These are phyloP conservation scores for Solanum etuberosum DNA, from an alignment of 257 asterid genomes.

Conservation along the genomic window DNA sequence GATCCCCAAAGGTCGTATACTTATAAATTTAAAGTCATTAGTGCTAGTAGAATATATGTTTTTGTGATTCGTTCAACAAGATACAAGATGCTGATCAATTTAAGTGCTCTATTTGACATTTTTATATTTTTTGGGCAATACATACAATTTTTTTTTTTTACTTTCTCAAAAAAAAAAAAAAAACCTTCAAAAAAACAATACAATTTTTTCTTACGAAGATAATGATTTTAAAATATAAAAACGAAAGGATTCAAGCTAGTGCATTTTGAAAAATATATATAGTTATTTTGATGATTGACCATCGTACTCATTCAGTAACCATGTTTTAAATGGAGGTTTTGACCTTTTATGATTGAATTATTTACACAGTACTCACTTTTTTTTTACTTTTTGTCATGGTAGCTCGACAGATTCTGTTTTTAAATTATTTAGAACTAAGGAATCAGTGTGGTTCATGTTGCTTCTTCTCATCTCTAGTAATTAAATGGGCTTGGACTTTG, in stretches of 20 bases:
- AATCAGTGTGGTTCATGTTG: not conserved
- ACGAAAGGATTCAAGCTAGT: not conserved
- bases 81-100: not conserved
- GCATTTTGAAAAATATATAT: not conserved
- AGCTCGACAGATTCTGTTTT: not conserved
- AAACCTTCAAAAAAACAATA: not conserved
- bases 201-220: not conserved
- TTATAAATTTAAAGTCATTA: not conserved
- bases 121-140: not conserved
- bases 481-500: not conserved
- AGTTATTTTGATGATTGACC: not conserved
- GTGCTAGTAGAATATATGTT: not conserved
- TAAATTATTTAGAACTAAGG: not conserved
- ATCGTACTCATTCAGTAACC: not conserved
- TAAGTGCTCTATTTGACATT: not conserved
- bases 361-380: not conserved
- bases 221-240: not conserved
- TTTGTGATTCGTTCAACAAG: not conserved
- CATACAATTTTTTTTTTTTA: not conserved
- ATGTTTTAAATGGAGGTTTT: not conserved
- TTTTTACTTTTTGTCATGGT: not conserved
- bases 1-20: not conserved
- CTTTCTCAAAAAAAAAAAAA: not conserved
- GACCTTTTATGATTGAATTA: not conserved
- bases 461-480: not conserved